phyloP scores from a whole-genome alignment of 2,329 filamentous ascomycete species.

The Parastagonospora nodorum region DNA sequence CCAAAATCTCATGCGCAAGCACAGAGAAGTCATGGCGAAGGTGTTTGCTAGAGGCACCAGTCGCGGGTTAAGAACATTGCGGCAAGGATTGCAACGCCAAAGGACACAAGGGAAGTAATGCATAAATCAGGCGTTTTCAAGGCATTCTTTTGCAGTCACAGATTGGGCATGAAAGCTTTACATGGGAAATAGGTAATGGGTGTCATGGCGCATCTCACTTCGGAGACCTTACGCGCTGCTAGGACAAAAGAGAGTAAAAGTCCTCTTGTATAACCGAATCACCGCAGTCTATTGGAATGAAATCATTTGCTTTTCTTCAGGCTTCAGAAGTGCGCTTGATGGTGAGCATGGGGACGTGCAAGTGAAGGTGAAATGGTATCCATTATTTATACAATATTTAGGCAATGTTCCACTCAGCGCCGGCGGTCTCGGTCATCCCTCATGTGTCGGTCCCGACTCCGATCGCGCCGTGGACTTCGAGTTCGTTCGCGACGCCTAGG shows the following conservation, averaged over 20 bases:
- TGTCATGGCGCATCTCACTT: not conserved
- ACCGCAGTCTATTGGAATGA: not conserved
- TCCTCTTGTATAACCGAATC: not conserved
- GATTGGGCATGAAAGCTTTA: constrained; percentile 1
- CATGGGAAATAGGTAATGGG: not conserved
- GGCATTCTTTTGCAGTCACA: not conserved
- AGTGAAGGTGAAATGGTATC: not conserved
- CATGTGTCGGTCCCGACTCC: constrained; percentile 49
- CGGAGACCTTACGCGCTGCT: not conserved
- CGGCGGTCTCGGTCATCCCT: constrained; percentile 46
- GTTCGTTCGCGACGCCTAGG: constrained; percentile 34
- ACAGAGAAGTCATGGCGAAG: not conserved
- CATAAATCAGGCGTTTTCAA: not conserved
- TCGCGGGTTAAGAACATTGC: no score
- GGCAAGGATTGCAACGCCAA: no score
- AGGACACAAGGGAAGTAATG: not conserved
- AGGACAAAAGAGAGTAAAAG: not conserved
- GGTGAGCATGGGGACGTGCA: not conserved
- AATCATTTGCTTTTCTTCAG: not conserved
- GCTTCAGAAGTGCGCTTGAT: no score
- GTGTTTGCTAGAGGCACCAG: no score
- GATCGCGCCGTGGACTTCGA: constrained; percentile 32
- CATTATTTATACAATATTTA: not conserved
- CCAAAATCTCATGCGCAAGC: not conserved
- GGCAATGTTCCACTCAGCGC: constrained; percentile 11